A percentile compares a stretch with the other conserved stretches of the same genome.
Conservation (phyloP, 768 basidiomycete species). For the Ramaria sp. region DNA sequence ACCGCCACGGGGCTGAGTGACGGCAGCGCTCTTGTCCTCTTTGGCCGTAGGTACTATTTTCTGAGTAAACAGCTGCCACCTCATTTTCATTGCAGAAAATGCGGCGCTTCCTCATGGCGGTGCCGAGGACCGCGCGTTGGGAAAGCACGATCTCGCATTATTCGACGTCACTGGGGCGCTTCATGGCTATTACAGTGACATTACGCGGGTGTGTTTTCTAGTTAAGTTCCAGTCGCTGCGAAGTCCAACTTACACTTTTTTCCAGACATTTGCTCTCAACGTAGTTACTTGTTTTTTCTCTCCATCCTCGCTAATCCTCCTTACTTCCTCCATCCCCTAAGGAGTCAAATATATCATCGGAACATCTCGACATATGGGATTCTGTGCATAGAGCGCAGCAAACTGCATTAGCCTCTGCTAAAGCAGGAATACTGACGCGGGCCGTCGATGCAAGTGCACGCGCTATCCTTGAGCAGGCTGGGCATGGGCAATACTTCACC, state of each 20-base stretch:
- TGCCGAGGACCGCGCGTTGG: constrained; percentile 55
- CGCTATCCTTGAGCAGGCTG: constrained; percentile 27
- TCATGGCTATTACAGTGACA: constrained; percentile 68
- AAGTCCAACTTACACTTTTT: background rate
- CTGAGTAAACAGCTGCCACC: constrained; percentile 4
- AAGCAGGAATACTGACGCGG: constrained; percentile 37
- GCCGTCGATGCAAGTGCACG: constrained; percentile 57
- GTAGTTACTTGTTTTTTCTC: background rate
- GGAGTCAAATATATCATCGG: constrained; percentile 39
- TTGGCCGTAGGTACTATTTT: constrained; percentile 48
- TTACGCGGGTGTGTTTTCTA: constrained; percentile 50
- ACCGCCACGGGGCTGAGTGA: constrained; percentile 44
- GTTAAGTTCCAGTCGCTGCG: background rate
- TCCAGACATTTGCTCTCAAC: background rate
- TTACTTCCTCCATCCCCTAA: constrained; percentile 38
- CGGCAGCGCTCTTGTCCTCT: constrained; percentile 56
- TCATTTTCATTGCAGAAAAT: constrained; percentile 41
- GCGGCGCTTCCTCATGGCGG: constrained; percentile 80
- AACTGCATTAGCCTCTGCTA: constrained; percentile 37
- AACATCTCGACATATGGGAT: constrained; percentile 51
- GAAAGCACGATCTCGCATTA: constrained; percentile 50
- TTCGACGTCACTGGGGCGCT: constrained; percentile 66
- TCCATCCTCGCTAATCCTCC: background rate
- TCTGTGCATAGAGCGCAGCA: constrained; percentile 54
- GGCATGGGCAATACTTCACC: constrained; percentile 55